phyloP scores from a whole-genome alignment of 169 alveolate genomes.

The Cryptosporidium tyzzeri region DNA sequence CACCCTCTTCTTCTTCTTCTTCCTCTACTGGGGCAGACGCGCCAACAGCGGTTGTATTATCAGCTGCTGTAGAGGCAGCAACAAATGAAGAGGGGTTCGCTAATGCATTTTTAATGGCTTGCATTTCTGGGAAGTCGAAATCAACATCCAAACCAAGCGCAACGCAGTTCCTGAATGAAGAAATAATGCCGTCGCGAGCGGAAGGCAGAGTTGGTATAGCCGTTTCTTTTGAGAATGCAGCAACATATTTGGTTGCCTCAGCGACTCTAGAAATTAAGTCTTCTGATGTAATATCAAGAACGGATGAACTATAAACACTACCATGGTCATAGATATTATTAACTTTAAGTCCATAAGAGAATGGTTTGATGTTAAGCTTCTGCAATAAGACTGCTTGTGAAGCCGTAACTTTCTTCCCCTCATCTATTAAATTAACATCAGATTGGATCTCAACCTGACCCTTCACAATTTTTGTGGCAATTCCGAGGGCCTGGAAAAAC shows the following conservation, averaged over 20 bases:
- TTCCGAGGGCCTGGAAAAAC: constrained; percentile 99
- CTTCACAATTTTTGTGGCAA: constrained; percentile 98
- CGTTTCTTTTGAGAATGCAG: constrained; percentile 93
- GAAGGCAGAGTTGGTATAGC: constrained; percentile 96
- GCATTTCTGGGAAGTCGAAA: constrained; percentile 94
- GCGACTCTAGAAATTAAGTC: constrained; percentile 89
- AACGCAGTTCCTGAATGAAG: constrained; percentile 96
- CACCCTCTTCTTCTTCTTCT: constrained; percentile 96
- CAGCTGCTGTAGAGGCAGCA: constrained; percentile 88
- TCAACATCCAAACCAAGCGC: constrained; percentile 94
- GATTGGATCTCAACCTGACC: constrained; percentile 97
- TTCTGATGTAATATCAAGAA: constrained; percentile 94
- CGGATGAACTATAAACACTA: constrained; percentile 92
- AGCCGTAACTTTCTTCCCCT: constrained; percentile 95
- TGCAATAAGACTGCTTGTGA: constrained; percentile 96
- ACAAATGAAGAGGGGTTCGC: constrained; percentile 93
- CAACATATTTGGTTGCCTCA: constrained; percentile 90
- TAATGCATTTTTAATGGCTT: constrained; percentile 89
- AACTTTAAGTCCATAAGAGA: constrained; percentile 95
- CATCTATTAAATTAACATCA: constrained; percentile 93
- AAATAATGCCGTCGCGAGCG: constrained; percentile 93
- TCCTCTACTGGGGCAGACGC: constrained; percentile 87
- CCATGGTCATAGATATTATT: constrained; percentile 96
- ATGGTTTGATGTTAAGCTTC: constrained; percentile 97
- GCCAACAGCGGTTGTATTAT: constrained; percentile 84